Conservation (phyloP, 192 early-diverging fungal genomes). For the Diversispora epigaea region DNA sequence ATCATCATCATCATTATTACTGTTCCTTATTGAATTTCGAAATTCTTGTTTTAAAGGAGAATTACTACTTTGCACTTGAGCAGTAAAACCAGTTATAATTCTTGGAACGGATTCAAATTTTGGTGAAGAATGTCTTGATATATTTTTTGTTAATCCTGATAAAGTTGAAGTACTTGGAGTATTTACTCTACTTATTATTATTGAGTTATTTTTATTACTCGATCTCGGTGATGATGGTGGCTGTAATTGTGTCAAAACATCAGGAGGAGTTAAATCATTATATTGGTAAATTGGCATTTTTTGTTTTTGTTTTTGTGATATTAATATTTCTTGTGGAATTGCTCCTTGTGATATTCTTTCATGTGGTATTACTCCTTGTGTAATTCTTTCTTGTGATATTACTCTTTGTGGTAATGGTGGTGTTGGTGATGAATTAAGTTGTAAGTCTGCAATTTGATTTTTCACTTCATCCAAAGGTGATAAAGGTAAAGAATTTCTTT, state of each 20-base stretch:
- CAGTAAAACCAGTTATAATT: background rate
- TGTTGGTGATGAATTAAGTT: background rate
- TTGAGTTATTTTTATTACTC: background rate
- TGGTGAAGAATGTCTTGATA: background rate
- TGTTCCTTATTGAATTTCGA: background rate
- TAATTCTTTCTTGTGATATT: background rate
- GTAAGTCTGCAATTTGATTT: background rate
- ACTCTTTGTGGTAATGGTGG: background rate
- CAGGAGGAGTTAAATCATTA: background rate
- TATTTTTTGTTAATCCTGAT: background rate
- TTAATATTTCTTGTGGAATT: background rate
- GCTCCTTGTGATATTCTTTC: no score
- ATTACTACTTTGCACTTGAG: slow-evolving; percentile 20
- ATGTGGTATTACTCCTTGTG: background rate
- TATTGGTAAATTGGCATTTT: no score
- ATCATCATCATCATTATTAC: no score
- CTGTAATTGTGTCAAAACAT: background rate
- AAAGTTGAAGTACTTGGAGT: background rate
- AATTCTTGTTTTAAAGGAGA: slow-evolving; percentile 2
- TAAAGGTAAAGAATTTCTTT: background rate
- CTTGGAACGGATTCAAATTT: background rate
- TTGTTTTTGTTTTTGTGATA: background rate
- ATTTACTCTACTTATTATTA: background rate
- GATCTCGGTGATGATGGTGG: background rate
- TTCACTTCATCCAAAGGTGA: slow-evolving; percentile 3